A percentile compares a stretch with the other conserved stretches of the same genome.
Conservation (phyloP, 192 early-diverging fungal species). For the Entomortierella chlamydospora region DNA sequence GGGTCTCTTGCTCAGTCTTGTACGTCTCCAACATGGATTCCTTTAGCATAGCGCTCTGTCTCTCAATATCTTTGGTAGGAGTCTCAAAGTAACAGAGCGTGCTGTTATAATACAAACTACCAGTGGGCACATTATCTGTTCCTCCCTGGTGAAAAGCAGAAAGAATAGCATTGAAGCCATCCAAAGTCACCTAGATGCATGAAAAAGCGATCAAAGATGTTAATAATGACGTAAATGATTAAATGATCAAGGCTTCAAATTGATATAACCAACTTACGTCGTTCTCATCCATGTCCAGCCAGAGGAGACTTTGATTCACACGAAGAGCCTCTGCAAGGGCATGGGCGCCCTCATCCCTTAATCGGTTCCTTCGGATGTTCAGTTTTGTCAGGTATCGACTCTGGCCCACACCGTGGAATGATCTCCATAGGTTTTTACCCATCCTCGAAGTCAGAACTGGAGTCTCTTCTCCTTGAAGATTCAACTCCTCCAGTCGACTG, state of each 20-base stretch:
- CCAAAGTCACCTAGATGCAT: conserved; percentile 55
- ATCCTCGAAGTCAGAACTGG: conserved; percentile 38
- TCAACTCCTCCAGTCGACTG: conserved; percentile 53
- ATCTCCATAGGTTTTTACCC: conserved; percentile 49
- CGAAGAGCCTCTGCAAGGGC: conserved; percentile 53
- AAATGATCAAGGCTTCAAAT: too few species aligned
- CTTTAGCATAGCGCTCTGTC: conserved; percentile 38
- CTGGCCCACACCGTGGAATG: conserved; percentile 37
- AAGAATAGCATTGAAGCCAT: conserved; percentile 55
- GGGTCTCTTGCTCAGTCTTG: conserved; percentile 57
- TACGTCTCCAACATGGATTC: conserved; percentile 52
- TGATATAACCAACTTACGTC: conserved; percentile 56
- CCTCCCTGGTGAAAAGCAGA: conserved; percentile 52
- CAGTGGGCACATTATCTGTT: conserved; percentile 42
- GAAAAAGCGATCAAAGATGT: background rate
- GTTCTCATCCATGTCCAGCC: conserved; percentile 59
- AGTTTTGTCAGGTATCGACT: conserved; percentile 50
- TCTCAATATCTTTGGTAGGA: conserved; percentile 51
- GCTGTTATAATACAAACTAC: conserved; percentile 45
- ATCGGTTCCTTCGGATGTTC: conserved; percentile 45
- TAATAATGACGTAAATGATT: too few species aligned
- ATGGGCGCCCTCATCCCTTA: conserved; percentile 55
- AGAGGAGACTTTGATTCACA: conserved; percentile 42
- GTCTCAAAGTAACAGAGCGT: conserved; percentile 44
- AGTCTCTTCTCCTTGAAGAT: conserved; percentile 44